Base-by-base conservation (phyloP, 768 basidiomycete genomes). In the Favolaschia claudopus region DNA sequence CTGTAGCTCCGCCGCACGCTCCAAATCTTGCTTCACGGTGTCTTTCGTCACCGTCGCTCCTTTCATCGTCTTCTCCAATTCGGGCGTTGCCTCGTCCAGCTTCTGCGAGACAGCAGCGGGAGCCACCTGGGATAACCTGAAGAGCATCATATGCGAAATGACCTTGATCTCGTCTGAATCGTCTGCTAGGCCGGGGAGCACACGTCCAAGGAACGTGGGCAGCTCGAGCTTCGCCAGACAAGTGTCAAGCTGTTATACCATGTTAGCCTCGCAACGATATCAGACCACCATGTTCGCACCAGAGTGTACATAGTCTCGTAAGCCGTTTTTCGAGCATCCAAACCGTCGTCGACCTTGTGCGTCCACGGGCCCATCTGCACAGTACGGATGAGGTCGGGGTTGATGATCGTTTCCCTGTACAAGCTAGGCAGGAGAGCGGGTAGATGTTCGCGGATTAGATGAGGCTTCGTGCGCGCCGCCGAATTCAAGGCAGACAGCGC, bases 361-460 rank as follows among this genome's bases (percentile, higher is more conserved):
- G 90, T 92, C 95, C 95, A 97, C 3, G 95, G 95, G 20, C 95
- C 95, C 95, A 97, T 97, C 70, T 95, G 93, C 13, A 97, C 95
- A 1, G 91, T 93, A 28, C 92, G 87, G 69, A 96, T 89, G 57
- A 95, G 86, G 2, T 88, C 82, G 3, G 85, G 81, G 62, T 93
- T 94, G 70, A 95, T 76, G 33, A 82, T 70, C 0, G 96, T 97
- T 76, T 98, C 94, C 33, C 85, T 81, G 75, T 97, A 98, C 25
- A 99, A 78, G 54, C 82, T 85, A 1, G 95, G 95, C 43, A 97
- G 79, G 5, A 99, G 81, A 0, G 82, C 70, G 9, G 80, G 71
- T 24, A 99, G 80, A 64, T 96, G 93, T 15, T 96, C 94, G 32
- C 91, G 84, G 68, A 99, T 85, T 33, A 99, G 85, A 70, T 96